phyloP scores from a whole-genome alignment of 2,329 filamentous ascomycete species.

The Colletotrichum sp. region DNA sequence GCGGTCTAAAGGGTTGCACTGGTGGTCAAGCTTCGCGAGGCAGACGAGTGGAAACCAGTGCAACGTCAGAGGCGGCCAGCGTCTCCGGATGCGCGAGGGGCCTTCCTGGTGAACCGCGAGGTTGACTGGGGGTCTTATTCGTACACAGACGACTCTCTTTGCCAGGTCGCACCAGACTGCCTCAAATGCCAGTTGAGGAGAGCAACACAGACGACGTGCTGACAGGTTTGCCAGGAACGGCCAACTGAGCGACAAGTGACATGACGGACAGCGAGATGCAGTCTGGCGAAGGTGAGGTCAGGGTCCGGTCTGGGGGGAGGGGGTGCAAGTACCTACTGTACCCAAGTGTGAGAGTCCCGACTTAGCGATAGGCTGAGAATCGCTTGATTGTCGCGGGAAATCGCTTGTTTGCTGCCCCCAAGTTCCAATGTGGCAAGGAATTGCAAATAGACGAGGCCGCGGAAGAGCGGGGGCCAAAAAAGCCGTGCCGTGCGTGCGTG shows the following conservation, averaged over 20 bases:
- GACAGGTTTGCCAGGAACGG: not conserved
- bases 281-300: not conserved
- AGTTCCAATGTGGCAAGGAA: conserved; percentile 1
- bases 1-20: conserved; percentile 14
- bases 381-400: not conserved
- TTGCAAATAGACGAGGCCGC: conserved; percentile 11
- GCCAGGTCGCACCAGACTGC: not conserved
- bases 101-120: conserved; percentile 19
- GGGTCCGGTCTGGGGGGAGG: not conserved
- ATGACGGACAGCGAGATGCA: not conserved
- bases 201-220: not conserved
- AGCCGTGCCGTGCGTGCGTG: conserved; percentile 20
- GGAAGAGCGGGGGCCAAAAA: conserved; percentile 15
- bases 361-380: conserved; percentile 7
- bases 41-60: conserved; percentile 15
- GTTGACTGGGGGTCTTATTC: not conserved
- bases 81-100: conserved; percentile 18
- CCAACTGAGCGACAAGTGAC: not conserved
- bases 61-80: conserved; percentile 19
- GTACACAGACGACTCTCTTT: not conserved
- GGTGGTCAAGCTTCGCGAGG: conserved; percentile 5
- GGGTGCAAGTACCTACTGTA: not conserved
- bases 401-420: conserved; percentile 26
- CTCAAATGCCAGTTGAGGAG: not conserved
- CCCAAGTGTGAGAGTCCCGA: not conserved